Evolutionary conservation across 1,139 yeast genomes (phyloP).

Genomic region (Pichia sp.): DNA sequence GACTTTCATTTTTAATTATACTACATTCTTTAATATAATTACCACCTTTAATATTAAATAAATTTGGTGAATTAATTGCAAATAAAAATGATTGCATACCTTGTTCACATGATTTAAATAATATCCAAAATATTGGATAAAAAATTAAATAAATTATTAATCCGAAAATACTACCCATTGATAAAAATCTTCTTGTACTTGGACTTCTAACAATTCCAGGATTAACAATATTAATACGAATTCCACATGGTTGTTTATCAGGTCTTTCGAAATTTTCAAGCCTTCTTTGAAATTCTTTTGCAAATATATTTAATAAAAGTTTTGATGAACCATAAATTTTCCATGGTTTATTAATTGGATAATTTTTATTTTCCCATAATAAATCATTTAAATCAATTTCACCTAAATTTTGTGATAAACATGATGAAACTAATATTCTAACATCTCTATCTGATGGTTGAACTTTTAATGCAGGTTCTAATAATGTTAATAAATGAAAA

Average conservation of each 20-base stretch:
- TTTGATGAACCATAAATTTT: constrained; percentile 77
- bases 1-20: constrained; percentile 44
- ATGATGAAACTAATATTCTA: constrained; percentile 66
- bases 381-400: constrained; percentile 61
- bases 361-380: constrained; percentile 53
- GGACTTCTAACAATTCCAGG: constrained; percentile 92
- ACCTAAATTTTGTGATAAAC: constrained; percentile 73
- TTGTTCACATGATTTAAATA: constrained; percentile 64
- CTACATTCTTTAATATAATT: constrained; percentile 68
- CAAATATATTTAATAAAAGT: constrained; percentile 65
- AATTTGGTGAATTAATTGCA: constrained; percentile 68
- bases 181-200: constrained; percentile 68
- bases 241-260: constrained; percentile 55
- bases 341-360: constrained; percentile 63
- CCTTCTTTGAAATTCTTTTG: constrained; percentile 66
- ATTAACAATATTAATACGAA: constrained; percentile 70
- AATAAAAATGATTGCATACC: constrained; percentile 78
- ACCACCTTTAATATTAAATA: constrained; percentile 56
- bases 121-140: constrained; percentile 78
- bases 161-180: constrained; percentile 74
- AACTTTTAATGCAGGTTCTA: constrained; percentile 73
- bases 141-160: constrained; percentile 55
- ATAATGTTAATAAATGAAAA: constrained; percentile 68
- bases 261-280: constrained; percentile 36
- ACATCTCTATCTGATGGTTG: constrained; percentile 97